phyloP scores from a whole-genome alignment of 805 yeast genomes.

The Saccharomyces kudriavzevii region DNA sequence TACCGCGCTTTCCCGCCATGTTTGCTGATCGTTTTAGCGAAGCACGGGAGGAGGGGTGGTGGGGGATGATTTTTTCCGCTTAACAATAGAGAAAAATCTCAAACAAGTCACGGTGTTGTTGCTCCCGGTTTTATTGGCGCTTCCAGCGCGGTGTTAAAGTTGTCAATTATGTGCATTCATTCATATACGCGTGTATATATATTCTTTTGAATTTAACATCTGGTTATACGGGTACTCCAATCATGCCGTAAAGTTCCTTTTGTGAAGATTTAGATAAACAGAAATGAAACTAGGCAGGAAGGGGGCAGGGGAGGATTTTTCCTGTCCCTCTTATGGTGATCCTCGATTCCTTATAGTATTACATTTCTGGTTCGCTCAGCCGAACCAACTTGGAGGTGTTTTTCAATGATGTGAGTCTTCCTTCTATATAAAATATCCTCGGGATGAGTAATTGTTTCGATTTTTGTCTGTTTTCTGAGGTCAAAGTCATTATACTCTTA shows the following conservation, averaged over 20 bases:
- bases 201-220: not conserved
- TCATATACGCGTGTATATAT: not conserved
- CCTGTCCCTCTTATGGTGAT: too few relatives aligned
- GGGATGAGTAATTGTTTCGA: too few relatives aligned
- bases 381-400: too few relatives aligned
- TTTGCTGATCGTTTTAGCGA: not conserved
- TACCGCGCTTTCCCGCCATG: not conserved
- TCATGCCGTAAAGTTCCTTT: not conserved
- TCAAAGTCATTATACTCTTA: too few relatives aligned
- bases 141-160: not conserved
- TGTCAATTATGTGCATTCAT: not conserved
- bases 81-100: not conserved
- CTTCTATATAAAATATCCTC: too few relatives aligned
- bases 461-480: too few relatives aligned
- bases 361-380: too few relatives aligned
- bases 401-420: too few relatives aligned
- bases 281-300: too few relatives aligned
- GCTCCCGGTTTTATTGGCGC: not conserved
- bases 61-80: not conserved
- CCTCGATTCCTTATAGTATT: too few relatives aligned
- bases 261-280: too few relatives aligned
- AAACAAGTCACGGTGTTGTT: not conserved
- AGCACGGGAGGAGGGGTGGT: not conserved
- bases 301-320: too few relatives aligned
- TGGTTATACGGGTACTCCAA: not conserved